These are phyloP conservation scores for Xanthoceras sorbifolium DNA, from an alignment of 345 rosid species.

Conservation along the genomic window DNA sequence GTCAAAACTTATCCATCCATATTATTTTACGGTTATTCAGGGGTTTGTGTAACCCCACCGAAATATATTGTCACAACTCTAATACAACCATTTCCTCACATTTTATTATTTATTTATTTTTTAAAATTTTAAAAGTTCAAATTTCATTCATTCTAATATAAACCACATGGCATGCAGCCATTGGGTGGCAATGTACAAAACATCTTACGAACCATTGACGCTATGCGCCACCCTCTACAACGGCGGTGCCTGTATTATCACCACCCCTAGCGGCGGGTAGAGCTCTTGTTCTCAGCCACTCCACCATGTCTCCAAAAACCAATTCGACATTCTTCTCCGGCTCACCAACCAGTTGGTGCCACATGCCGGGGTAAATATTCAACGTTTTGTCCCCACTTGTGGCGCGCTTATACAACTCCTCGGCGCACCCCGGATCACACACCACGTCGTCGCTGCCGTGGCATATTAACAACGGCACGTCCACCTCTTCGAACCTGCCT, in stretches of 20 bases:
- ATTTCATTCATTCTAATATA: too few relatives aligned
- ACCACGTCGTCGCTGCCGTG: constrained; percentile 86
- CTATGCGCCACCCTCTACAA: background rate
- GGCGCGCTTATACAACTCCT: constrained; percentile 72
- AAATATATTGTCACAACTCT: too few relatives aligned
- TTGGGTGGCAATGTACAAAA: background rate
- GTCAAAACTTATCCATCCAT: too few relatives aligned
- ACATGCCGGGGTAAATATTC: constrained; percentile 70
- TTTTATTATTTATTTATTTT: too few relatives aligned
- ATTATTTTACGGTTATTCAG: too few relatives aligned
- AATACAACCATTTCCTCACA: too few relatives aligned
- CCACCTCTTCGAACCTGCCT: constrained; percentile 77
- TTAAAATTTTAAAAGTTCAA: too few relatives aligned
- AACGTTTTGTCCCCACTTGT: constrained; percentile 68
- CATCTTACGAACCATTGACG: too few relatives aligned
- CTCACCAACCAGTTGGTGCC: constrained; percentile 94
- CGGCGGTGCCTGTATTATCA: background rate
- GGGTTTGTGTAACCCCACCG: too few relatives aligned
- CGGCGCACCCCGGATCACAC: constrained; percentile 72
- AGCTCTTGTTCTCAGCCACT: constrained; percentile 70
- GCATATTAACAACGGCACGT: constrained; percentile 67
- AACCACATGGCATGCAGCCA: background rate
- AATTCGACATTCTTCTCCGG: constrained; percentile 65
- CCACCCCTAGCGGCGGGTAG: background rate
- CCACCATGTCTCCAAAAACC: constrained; percentile 69